Evolutionary conservation across 2,329 filamentous ascomycete species (phyloP).

Genomic region (Sarocladium oryzae): DNA sequence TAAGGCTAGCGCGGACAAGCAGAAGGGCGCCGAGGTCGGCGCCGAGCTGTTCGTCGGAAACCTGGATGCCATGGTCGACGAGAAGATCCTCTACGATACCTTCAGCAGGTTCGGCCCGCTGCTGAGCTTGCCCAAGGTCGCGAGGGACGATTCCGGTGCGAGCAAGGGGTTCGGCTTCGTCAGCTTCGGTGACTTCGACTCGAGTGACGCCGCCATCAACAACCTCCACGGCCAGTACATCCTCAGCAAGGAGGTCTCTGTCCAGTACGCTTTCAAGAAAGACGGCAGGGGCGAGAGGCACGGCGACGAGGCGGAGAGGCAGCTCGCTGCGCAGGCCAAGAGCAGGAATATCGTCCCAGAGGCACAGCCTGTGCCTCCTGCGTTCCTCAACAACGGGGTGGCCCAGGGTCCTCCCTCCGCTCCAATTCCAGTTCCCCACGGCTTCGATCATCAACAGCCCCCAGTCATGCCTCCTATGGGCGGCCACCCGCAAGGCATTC

Average conservation of each 20-base stretch:
- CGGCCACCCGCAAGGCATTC: slow-evolving; percentile 20
- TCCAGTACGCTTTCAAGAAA: slow-evolving; percentile 99
- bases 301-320: slow-evolving; percentile 87
- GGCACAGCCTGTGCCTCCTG: slow-evolving; percentile 67
- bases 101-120: slow-evolving; percentile 89
- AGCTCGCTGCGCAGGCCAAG: slow-evolving; percentile 85
- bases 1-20: slow-evolving; percentile 87
- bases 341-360: slow-evolving; percentile 88
- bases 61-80: slow-evolving; percentile 87
- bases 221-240: slow-evolving; percentile 96
- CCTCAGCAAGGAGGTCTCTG: slow-evolving; percentile 92
- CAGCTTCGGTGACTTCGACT: slow-evolving; percentile 87
- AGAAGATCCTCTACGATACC: slow-evolving; percentile 90
- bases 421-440: slow-evolving; percentile 9
- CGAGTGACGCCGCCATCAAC: slow-evolving; percentile 81
- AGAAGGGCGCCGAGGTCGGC: slow-evolving; percentile 76
- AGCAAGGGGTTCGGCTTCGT: slow-evolving; percentile 97
- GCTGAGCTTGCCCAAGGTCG: slow-evolving; percentile 80
- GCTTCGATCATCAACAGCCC: slow-evolving; percentile 7
- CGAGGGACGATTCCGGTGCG: slow-evolving; percentile 79
- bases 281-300: slow-evolving; percentile 96
- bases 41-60: slow-evolving; percentile 97
- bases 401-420: slow-evolving; percentile 12
- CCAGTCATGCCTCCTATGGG: slow-evolving; percentile 12
- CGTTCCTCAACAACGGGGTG: slow-evolving; percentile 46